Conservation (phyloP, 169 alveolate genomes). For the Eimeria acervulina region DNA sequence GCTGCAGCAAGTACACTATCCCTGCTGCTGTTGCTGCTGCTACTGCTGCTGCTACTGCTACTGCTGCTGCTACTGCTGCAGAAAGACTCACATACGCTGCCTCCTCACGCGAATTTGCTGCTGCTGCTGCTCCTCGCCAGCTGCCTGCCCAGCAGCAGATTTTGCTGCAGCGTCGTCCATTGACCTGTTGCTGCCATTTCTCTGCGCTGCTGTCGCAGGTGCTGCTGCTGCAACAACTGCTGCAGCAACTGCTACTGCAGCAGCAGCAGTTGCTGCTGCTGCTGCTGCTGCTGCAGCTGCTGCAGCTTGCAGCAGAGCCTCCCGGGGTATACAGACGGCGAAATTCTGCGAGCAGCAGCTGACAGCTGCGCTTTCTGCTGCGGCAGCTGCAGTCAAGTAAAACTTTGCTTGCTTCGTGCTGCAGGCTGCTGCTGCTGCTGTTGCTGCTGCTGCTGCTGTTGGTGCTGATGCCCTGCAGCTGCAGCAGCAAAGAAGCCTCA, state of each 20-base stretch:
- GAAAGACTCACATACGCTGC: constrained; percentile 15
- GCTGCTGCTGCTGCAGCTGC: constrained; percentile 23
- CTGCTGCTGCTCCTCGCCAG: constrained; percentile 22
- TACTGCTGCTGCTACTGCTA: constrained; percentile 3
- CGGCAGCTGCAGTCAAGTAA: constrained; percentile 54
- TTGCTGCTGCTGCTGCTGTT: constrained; percentile 22
- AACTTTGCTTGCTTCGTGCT: background rate
- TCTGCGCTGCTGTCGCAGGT: background rate
- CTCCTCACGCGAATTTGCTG: background rate
- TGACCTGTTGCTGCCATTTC: background rate
- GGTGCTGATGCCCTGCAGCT: background rate
- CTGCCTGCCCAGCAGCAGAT: background rate
- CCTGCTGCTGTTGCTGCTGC: background rate
- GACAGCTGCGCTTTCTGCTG: constrained; percentile 26
- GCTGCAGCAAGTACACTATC: background rate
- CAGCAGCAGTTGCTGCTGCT: constrained; percentile 18
- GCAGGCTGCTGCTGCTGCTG: background rate
- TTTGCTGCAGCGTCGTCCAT: constrained; percentile 13
- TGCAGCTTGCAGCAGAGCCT: constrained; percentile 24
- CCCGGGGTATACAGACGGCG: constrained; percentile 33
- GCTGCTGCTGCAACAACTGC: constrained; percentile 7
- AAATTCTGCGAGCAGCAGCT: constrained; percentile 28
- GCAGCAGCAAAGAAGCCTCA: constrained; percentile 27
- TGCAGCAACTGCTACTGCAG: constrained; percentile 34
- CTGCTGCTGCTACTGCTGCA: background rate